These are phyloP conservation scores for Perkinsus olseni DNA, from an alignment of 169 alveolate species.

Conservation along the genomic window DNA sequence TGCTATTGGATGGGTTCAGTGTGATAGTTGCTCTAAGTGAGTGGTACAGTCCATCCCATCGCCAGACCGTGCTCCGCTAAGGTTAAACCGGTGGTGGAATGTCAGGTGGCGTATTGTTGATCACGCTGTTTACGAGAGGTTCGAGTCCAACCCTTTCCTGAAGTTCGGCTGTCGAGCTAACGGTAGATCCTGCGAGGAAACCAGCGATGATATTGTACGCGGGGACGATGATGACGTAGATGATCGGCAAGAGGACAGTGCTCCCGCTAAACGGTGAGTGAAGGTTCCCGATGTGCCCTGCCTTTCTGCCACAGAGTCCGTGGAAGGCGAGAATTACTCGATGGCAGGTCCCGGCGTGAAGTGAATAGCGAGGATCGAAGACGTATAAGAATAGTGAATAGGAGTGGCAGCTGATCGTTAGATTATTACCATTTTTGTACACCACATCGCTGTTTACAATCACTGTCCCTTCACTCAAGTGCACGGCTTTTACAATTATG, in stretches of 20 bases:
- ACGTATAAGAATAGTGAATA: background rate
- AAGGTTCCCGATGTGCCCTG: too few relatives aligned
- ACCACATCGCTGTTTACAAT: background rate
- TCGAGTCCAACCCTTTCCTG: background rate
- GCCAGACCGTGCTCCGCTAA: too few relatives aligned
- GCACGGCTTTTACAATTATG: background rate
- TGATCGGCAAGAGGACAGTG: background rate
- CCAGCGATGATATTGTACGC: background rate
- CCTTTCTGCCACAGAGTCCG: too few relatives aligned
- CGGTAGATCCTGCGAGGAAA: background rate
- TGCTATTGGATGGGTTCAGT: background rate
- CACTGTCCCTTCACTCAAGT: background rate
- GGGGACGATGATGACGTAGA: background rate
- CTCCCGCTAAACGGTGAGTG: background rate
- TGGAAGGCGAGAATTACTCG: too few relatives aligned
- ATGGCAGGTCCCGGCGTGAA: too few relatives aligned
- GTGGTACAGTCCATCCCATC: too few relatives aligned
- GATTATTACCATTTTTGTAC: background rate
- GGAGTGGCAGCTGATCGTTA: background rate
- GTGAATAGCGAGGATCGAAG: background rate
- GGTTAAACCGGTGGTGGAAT: too few relatives aligned
- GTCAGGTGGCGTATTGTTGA: background rate
- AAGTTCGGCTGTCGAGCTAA: background rate
- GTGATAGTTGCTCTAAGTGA: background rate
- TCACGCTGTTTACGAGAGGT: background rate